Conservation (phyloP, 148 eudicot species). For the Arbutus unedo region DNA sequence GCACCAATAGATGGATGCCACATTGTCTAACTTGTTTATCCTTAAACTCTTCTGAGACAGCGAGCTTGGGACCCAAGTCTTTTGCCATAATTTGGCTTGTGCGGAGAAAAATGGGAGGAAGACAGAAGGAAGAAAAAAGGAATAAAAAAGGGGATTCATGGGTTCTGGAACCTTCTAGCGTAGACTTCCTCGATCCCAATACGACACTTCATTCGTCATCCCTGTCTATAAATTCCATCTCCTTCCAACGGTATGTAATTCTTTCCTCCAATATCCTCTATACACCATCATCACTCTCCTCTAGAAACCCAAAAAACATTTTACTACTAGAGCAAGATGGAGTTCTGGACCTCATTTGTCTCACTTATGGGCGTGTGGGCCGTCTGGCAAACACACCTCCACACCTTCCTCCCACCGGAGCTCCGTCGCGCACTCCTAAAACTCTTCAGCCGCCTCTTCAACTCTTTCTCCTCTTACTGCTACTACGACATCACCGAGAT, state of each 20-base stretch:
- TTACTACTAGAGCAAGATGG: constrained; percentile 28
- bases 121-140: no score
- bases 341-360: constrained; percentile 79
- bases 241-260: neutral
- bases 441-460: constrained; percentile 45
- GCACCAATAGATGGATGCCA: no score
- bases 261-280: neutral
- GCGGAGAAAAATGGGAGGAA: no score
- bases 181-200: no score
- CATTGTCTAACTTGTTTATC: no score
- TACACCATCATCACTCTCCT: no score
- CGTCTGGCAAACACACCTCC: constrained; percentile 61
- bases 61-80: no score
- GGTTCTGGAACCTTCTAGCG: no score
- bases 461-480: constrained; percentile 62
- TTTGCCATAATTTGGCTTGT: no score
- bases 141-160: no score
- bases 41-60: no score
- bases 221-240: neutral
- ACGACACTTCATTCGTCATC: neutral
- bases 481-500: constrained; percentile 93
- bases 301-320: neutral
- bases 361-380: constrained; percentile 84
- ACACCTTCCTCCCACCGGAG: constrained; percentile 73
- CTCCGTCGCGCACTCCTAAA: constrained; percentile 55